Conservation (phyloP, 2,329 filamentous ascomycete genomes). For the Ceratocystis alfenasii region DNA sequence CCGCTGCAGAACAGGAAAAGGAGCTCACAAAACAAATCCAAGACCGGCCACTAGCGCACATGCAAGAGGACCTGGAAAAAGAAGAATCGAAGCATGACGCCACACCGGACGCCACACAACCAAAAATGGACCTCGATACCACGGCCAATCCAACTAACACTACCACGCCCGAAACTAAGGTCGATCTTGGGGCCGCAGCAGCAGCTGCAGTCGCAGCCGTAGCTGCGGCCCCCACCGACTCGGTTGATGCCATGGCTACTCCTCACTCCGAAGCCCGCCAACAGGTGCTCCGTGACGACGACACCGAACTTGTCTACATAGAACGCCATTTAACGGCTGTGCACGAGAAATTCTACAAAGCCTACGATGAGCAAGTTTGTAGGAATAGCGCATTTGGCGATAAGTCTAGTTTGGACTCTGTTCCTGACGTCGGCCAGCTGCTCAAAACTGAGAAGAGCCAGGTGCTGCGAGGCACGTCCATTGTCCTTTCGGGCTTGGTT, state of each 20-base stretch:
- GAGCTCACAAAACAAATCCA: conserved; percentile 77
- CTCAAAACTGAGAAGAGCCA: conserved; percentile 68
- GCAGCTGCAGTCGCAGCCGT: neutral
- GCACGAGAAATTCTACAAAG: conserved; percentile 69
- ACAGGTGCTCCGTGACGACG: conserved; percentile 78
- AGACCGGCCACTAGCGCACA: conserved; percentile 77
- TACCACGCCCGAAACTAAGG: too few species aligned
- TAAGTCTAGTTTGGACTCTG: conserved; percentile 30
- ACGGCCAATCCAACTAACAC: too few species aligned
- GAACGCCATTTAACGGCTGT: conserved; percentile 63
- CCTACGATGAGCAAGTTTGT: conserved; percentile 48
- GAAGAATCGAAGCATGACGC: conserved; percentile 47
- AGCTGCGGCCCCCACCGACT: conserved; percentile 22
- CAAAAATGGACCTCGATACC: too few species aligned
- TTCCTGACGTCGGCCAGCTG: conserved; percentile 79
- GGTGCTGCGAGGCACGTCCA: conserved; percentile 60
- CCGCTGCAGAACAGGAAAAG: conserved; percentile 62
- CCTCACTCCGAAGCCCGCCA: conserved; percentile 33
- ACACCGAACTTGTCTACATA: conserved; percentile 66
- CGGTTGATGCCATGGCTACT: conserved; percentile 25
- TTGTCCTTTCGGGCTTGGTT: conserved; percentile 85
- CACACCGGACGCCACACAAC: too few species aligned
- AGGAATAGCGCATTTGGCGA: neutral
- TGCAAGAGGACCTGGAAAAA: conserved; percentile 83
- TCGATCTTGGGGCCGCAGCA: conserved; percentile 18